These are phyloP conservation scores for Talaromyces piceae DNA, from an alignment of 2,329 filamentous ascomycete genomes.

Conservation along the genomic window DNA sequence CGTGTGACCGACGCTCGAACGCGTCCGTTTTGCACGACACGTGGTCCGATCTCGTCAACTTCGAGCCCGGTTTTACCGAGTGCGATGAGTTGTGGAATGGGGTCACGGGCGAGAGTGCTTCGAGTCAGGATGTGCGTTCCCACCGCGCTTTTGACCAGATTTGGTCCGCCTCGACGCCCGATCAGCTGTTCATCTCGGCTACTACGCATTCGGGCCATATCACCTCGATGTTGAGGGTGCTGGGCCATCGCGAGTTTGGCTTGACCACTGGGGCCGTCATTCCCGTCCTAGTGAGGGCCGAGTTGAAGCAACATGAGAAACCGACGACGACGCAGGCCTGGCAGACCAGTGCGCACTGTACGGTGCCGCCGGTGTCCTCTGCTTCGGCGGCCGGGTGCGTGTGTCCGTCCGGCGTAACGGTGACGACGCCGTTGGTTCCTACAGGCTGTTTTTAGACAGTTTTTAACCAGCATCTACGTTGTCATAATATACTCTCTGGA, in stretches of 20 bases:
- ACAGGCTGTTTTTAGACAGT: not conserved
- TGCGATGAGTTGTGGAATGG: conserved; percentile 48
- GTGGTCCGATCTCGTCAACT: conserved; percentile 44
- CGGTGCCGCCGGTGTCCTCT: conserved; percentile 24
- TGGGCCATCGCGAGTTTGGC: conserved; percentile 40
- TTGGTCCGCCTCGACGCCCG: not conserved
- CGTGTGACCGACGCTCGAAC: conserved; percentile 49
- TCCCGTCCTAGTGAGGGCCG: conserved; percentile 43
- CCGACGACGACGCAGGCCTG: conserved; percentile 20
- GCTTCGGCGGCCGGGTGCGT: conserved; percentile 21
- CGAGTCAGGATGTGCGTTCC: conserved; percentile 39
- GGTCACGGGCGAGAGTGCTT: conserved; percentile 41
- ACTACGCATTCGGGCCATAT: conserved; percentile 54
- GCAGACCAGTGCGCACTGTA: conserved; percentile 25
- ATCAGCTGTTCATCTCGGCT: conserved; percentile 41
- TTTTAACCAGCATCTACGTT: not conserved
- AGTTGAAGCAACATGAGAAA: conserved; percentile 16
- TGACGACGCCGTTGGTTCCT: conserved; percentile 21
- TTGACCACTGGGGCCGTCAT: conserved; percentile 45
- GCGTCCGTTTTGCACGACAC: conserved; percentile 39
- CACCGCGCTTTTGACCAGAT: not conserved
- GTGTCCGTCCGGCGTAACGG: conserved; percentile 23
- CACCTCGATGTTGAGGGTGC: conserved; percentile 40
- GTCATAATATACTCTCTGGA: not conserved
- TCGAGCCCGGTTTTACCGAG: conserved; percentile 49